A percentile compares a stretch with the other conserved stretches of the same genome.
phyloP scores from a whole-genome alignment of 1,139 yeast species.

The Geotrichum reessii region DNA sequence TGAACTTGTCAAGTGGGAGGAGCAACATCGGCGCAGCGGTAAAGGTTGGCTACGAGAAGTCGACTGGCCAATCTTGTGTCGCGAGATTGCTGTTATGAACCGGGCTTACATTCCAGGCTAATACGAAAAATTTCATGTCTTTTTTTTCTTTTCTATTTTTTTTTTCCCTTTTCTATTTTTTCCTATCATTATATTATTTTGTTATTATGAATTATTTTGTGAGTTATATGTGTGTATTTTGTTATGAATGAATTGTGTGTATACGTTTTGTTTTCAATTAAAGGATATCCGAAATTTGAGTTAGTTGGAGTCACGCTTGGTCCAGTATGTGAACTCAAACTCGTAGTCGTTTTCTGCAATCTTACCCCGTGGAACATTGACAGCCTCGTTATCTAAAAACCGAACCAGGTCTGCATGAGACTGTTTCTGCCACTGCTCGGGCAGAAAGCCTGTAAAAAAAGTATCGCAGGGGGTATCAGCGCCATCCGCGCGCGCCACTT shows the following conservation, averaged over 20 bases:
- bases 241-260: neutral
- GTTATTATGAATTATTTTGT: neutral
- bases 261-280: too few relatives aligned
- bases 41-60: conserved; percentile 54
- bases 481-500: conserved; percentile 39
- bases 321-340: conserved; percentile 51
- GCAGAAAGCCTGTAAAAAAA: conserved; percentile 46
- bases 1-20: conserved; percentile 78
- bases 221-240: neutral
- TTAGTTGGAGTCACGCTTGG: conserved; percentile 21
- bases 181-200: neutral
- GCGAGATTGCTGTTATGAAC: conserved; percentile 75
- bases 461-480: conserved; percentile 46
- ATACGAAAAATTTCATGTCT: neutral
- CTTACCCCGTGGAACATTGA: conserved; percentile 37
- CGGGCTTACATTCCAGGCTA: conserved; percentile 45
- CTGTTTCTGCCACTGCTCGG: conserved; percentile 34
- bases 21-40: conserved; percentile 35
- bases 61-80: conserved; percentile 87
- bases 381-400: conserved; percentile 40
- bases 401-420: conserved; percentile 37
- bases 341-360: conserved; percentile 46
- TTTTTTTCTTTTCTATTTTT: neutral
- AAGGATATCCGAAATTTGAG: neutral
- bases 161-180: neutral